Percentiles rank a stretch among this genome's conserved stretches.
Evolutionary conservation across 2,329 filamentous ascomycete species (phyloP).

Genomic region (Fusarium zealandicum): DNA sequence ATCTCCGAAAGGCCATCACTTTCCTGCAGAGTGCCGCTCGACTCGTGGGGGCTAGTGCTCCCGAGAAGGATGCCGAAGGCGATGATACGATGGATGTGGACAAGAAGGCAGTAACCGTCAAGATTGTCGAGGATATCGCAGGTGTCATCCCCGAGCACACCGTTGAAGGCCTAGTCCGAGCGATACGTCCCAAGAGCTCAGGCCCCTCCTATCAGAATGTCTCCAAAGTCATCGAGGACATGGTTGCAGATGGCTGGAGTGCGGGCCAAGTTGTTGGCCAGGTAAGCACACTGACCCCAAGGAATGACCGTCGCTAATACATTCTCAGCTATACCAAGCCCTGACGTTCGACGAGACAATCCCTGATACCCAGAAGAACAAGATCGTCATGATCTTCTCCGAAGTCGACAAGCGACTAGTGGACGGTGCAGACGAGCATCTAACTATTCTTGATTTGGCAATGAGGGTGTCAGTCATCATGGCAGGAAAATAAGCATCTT

Average conservation of each 20-base stretch:
- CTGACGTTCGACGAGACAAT: conserved; percentile 86
- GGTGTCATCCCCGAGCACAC: conserved; percentile 85
- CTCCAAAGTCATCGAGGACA: conserved; percentile 81
- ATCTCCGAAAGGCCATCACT: conserved; percentile 94
- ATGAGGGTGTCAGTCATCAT: conserved; percentile 82
- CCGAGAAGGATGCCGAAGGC: conserved; percentile 56
- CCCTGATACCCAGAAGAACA: conserved; percentile 85
- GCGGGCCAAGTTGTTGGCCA: conserved; percentile 86
- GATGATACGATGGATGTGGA: conserved; percentile 70
- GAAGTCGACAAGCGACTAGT: conserved; percentile 93
- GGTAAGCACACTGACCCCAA: conserved; percentile 53
- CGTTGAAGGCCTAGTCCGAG: conserved; percentile 72
- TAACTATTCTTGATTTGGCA: conserved; percentile 85
- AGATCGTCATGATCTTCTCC: conserved; percentile 87
- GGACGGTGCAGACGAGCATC: conserved; percentile 93
- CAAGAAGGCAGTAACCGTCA: conserved; percentile 72
- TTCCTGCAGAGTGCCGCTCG: conserved; percentile 94
- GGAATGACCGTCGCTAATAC: conserved; percentile 13
- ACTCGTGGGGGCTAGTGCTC: conserved; percentile 73
- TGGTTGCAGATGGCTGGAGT: conserved; percentile 97
- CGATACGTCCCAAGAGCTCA: conserved; percentile 75
- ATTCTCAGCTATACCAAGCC: conserved; percentile 74
- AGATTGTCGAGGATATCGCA: conserved; percentile 91
- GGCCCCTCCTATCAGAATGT: conserved; percentile 75
- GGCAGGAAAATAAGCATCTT: conserved; percentile 49